phyloP scores from a whole-genome alignment of 768 basidiomycete species.

The Russula ochroleuca region DNA sequence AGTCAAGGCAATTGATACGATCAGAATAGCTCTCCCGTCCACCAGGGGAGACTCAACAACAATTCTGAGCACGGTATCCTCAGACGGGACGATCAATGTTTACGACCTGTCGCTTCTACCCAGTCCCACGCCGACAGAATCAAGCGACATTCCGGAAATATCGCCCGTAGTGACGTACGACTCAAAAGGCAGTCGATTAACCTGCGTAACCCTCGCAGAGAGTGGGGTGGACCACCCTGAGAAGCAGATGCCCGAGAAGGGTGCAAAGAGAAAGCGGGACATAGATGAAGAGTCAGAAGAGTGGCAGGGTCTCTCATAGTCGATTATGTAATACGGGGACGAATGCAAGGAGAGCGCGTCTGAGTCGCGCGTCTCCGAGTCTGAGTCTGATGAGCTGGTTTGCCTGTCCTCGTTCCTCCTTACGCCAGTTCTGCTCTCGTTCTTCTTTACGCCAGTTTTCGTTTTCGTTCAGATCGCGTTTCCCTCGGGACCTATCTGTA shows the following conservation, averaged over 20 bases:
- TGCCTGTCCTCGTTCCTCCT: background rate
- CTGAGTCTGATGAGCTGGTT: conserved; percentile 23
- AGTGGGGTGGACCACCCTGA: conserved; percentile 32
- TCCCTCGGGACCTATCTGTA: conserved; percentile 7
- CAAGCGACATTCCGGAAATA: conserved; percentile 36
- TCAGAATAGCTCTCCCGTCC: conserved; percentile 54
- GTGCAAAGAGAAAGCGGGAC: conserved; percentile 38
- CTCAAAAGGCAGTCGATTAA: conserved; percentile 81
- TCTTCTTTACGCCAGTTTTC: conserved; percentile 5
- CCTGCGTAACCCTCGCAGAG: conserved; percentile 62
- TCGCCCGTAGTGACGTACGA: conserved; percentile 66
- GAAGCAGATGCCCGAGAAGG: conserved; percentile 29
- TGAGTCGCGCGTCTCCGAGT: background rate
- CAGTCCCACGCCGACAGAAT: conserved; percentile 18
- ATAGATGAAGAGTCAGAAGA: conserved; percentile 36
- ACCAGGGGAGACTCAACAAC: conserved; percentile 45
- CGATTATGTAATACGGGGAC: background rate
- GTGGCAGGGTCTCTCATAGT: background rate
- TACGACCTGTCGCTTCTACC: conserved; percentile 62
- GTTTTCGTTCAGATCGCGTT: conserved; percentile 7
- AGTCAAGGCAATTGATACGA: conserved; percentile 74
- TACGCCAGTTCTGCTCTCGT: background rate
- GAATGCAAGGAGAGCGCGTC: background rate
- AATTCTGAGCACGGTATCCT: conserved; percentile 73
- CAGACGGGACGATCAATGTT: conserved; percentile 80